Percentiles rank a stretch among this genome's conserved stretches.
Conservation (phyloP, 2,329 filamentous ascomycete genomes). For the Harringtonia lauricola region DNA sequence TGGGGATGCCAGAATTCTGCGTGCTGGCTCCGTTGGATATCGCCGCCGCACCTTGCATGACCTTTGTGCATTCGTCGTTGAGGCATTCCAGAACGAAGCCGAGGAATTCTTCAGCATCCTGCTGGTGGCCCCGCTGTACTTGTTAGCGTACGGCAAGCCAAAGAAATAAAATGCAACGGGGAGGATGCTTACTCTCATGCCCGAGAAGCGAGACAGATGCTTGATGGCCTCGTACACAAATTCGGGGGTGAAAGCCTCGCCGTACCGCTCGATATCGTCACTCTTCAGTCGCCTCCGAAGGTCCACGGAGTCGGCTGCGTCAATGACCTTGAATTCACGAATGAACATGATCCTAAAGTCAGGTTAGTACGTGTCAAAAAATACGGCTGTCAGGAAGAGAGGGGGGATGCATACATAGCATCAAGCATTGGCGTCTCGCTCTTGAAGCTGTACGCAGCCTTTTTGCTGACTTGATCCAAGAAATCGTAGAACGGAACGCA, state of each 20-base stretch:
- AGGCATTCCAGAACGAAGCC: slow-evolving; percentile 87
- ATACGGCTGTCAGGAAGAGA: not conserved
- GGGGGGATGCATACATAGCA: slow-evolving; percentile 52
- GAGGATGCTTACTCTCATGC: slow-evolving; percentile 65
- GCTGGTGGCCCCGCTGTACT: slow-evolving; percentile 74
- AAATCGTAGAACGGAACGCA: slow-evolving; percentile 94
- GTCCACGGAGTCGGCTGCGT: slow-evolving; percentile 64
- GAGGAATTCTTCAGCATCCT: slow-evolving; percentile 95
- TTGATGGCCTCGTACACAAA: slow-evolving; percentile 93
- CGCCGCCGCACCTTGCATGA: slow-evolving; percentile 46
- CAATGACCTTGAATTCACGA: slow-evolving; percentile 79
- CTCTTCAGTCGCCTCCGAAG: slow-evolving; percentile 64
- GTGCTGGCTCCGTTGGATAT: slow-evolving; percentile 20
- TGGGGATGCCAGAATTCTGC: slow-evolving; percentile 30
- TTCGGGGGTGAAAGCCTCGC: slow-evolving; percentile 83
- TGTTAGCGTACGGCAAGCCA: not conserved
- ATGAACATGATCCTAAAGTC: slow-evolving; percentile 77
- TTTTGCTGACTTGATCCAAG: slow-evolving; percentile 73
- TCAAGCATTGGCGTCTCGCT: slow-evolving; percentile 89
- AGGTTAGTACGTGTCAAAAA: not conserved
- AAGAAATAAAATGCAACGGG: not conserved
- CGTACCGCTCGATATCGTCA: slow-evolving; percentile 79
- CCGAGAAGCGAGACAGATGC: slow-evolving; percentile 74
- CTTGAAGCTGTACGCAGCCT: slow-evolving; percentile 83
- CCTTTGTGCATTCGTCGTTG: slow-evolving; percentile 79